Percentiles rank a stretch among this genome's conserved stretches.
These are phyloP conservation scores for Onygena corvina DNA, from an alignment of 2,329 filamentous ascomycete species.

Conservation along the genomic window DNA sequence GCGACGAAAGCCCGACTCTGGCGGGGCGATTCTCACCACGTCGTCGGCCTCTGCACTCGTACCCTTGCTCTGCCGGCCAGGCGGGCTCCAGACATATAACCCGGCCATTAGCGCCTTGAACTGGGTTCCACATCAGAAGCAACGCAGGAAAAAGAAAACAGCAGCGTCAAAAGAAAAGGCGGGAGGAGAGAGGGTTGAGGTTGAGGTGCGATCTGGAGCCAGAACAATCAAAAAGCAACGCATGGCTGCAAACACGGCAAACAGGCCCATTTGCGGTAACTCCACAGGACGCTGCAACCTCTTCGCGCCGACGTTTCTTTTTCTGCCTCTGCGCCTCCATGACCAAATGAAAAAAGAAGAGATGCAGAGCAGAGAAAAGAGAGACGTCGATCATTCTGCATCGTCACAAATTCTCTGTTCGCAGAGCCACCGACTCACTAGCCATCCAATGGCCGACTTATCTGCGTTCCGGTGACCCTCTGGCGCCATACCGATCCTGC, in stretches of 20 bases:
- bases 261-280: constrained; percentile 7
- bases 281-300: background rate
- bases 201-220: background rate
- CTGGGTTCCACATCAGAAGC: background rate
- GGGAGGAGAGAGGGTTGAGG: background rate
- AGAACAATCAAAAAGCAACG: background rate
- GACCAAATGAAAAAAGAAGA: background rate
- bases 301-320: background rate
- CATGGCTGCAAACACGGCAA: constrained; percentile 10
- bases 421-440: constrained; percentile 6
- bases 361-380: background rate
- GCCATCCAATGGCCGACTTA: constrained; percentile 8
- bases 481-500: constrained; percentile 6
- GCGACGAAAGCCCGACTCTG: background rate
- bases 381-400: constrained; percentile 10
- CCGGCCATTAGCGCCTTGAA: background rate
- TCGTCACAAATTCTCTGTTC: constrained; percentile 10
- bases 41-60: background rate
- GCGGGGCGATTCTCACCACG: background rate
- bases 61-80: background rate
- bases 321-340: background rate
- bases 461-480: constrained; percentile 11
- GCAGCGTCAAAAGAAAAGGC: constrained; percentile 3
- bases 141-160: constrained; percentile 2
- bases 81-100: no score